These are phyloP conservation scores for Tuctoria greenei DNA, from an alignment of 176 grass and related monocot genomes.

Conservation along the genomic window DNA sequence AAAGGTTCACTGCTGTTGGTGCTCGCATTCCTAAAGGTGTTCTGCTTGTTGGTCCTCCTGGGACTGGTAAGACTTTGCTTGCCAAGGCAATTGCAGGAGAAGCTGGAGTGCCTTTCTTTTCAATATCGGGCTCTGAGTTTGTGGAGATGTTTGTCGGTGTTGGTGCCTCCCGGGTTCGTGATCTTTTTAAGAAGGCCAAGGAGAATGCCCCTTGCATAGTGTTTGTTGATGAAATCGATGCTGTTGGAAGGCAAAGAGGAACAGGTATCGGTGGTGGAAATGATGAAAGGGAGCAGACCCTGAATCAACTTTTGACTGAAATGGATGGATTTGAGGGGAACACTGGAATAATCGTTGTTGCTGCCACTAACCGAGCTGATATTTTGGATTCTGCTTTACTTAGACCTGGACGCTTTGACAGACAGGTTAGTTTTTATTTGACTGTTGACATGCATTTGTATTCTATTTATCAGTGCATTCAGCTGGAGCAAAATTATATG, in stretches of 20 bases:
- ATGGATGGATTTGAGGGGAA: slow-evolving; percentile 97
- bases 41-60: slow-evolving; percentile 92
- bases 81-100: slow-evolving; percentile 97
- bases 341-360: slow-evolving; percentile 93
- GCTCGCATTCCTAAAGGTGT: slow-evolving; percentile 97
- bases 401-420: slow-evolving; percentile 95
- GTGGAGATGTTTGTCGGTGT: slow-evolving; percentile 99
- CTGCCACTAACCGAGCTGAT: slow-evolving; percentile 91
- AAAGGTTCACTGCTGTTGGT: slow-evolving; percentile 95
- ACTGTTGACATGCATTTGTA: not conserved
- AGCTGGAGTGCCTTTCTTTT: slow-evolving; percentile 93
- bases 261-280: slow-evolving; percentile 91
- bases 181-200: slow-evolving; percentile 98
- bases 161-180: slow-evolving; percentile 91
- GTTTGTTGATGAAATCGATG: slow-evolving; percentile 94
- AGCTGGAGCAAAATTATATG: slow-evolving; percentile 1
- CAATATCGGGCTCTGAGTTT: slow-evolving; percentile 93
- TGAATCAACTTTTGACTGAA: slow-evolving; percentile 85
- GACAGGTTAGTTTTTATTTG: slow-evolving; percentile 71
- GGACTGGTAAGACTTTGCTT: slow-evolving; percentile 92
- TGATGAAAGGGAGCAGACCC: slow-evolving; percentile 88
- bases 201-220: slow-evolving; percentile 97
- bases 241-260: slow-evolving; percentile 85
- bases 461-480: not conserved
- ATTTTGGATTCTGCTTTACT: slow-evolving; percentile 96